phyloP scores from a whole-genome alignment of 371 early-diverging fungal genomes.

The Funneliformis caledonium region DNA sequence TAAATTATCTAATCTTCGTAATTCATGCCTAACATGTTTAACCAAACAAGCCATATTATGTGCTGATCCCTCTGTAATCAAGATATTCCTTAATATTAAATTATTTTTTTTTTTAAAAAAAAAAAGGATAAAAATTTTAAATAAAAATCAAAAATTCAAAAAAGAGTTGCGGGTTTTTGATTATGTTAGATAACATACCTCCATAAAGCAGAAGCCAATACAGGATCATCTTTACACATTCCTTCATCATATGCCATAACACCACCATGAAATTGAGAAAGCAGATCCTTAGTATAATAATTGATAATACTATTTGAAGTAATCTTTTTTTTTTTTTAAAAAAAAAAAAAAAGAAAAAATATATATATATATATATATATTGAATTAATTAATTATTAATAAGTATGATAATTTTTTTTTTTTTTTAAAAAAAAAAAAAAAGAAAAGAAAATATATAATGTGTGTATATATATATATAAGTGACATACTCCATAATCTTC shows the following conservation, averaged over 20 bases:
- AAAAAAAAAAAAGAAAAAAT: background rate
- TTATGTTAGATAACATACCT: constrained; percentile 52
- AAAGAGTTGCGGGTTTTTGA: too few species aligned
- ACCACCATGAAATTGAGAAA: constrained; percentile 80
- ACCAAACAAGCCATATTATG: constrained; percentile 27
- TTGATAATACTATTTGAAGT: constrained; percentile 1
- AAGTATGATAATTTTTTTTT: background rate
- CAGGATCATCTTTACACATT: constrained; percentile 85
- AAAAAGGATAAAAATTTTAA: background rate
- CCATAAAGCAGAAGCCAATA: constrained; percentile 94
- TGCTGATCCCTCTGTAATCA: constrained; percentile 17
- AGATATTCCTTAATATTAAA: constrained; percentile 18
- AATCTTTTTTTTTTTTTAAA: background rate
- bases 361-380: background rate
- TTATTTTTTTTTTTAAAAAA: background rate
- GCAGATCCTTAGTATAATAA: background rate
- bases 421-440: background rate
- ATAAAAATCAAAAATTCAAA: background rate
- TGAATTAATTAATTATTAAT: background rate
- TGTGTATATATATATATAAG: background rate
- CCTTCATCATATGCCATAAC: constrained; percentile 95
- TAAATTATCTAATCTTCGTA: constrained; percentile 26
- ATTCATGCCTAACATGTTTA: constrained; percentile 12
- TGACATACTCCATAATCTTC: constrained; percentile 59
- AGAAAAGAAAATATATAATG: background rate